phyloP scores from a whole-genome alignment of 345 rosid species.

The Mangifera indica region DNA sequence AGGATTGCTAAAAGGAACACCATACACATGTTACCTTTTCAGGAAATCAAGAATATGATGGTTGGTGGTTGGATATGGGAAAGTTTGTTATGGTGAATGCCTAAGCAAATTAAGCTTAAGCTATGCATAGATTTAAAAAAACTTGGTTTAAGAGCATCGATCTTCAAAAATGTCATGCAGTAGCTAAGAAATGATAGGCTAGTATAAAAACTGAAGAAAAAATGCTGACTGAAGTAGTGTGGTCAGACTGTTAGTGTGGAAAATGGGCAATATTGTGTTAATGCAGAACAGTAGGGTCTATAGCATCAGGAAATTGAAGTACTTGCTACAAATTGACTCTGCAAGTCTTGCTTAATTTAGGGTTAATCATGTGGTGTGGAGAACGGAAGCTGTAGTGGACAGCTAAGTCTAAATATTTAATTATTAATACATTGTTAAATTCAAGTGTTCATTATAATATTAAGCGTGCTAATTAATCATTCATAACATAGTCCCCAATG shows the following conservation, averaged over 20 bases:
- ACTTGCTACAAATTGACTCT: not conserved
- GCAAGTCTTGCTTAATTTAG: not conserved
- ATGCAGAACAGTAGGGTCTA: not conserved
- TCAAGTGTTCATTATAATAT: constrained; percentile 1
- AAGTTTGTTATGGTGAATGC: constrained; percentile 15
- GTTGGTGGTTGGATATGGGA: not conserved
- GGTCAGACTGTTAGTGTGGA: not conserved
- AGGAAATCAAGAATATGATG: not conserved
- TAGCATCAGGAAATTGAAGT: not conserved
- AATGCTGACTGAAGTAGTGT: too few species aligned
- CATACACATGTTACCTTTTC: not conserved
- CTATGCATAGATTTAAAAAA: not conserved
- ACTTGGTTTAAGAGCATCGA: not conserved
- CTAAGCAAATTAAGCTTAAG: not conserved
- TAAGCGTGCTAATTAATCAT: not conserved
- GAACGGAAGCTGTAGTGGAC: not conserved
- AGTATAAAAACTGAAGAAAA: too few species aligned
- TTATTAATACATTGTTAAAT: constrained; percentile 1
- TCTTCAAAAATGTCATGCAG: not conserved
- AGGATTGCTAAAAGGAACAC: not conserved
- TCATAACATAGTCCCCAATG: not conserved
- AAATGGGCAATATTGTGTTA: not conserved
- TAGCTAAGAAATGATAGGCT: too few species aligned
- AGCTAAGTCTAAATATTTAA: not conserved
- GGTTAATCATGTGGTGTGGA: not conserved